These are phyloP conservation scores for Aspergillus pseudotamarii DNA, from an alignment of 2,329 filamentous ascomycete genomes.

Conservation along the genomic window DNA sequence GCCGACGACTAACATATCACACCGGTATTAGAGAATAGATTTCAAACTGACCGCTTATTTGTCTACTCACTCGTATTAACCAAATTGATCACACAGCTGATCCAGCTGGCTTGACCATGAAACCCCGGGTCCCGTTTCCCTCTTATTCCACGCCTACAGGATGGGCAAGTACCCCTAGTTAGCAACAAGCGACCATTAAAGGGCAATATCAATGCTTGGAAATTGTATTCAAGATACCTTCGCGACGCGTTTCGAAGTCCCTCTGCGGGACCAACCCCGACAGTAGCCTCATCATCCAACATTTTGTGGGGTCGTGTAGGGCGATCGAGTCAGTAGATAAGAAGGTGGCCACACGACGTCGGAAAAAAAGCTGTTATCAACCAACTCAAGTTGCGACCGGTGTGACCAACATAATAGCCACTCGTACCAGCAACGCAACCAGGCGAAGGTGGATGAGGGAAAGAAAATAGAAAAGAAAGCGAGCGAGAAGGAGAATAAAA, in stretches of 20 bases:
- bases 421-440: slow-evolving; percentile 26
- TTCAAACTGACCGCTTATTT: background rate
- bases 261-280: slow-evolving; percentile 30
- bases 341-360: slow-evolving; percentile 21
- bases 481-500: slow-evolving; percentile 13
- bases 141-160: slow-evolving; percentile 40
- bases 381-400: slow-evolving; percentile 15
- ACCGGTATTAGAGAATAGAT: slow-evolving; percentile 16
- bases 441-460: slow-evolving; percentile 8
- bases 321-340: slow-evolving; percentile 19
- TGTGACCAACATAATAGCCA: slow-evolving; percentile 31
- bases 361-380: slow-evolving; percentile 12
- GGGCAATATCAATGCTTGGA: background rate
- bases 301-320: slow-evolving; percentile 19
- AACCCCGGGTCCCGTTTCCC: slow-evolving; percentile 71
- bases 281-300: slow-evolving; percentile 38
- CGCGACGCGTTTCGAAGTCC: slow-evolving; percentile 28
- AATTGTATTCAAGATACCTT: slow-evolving; percentile 27
- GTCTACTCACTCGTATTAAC: slow-evolving; percentile 81
- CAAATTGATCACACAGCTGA: slow-evolving; percentile 91
- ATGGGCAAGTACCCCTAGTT: slow-evolving; percentile 2
- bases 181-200: slow-evolving; percentile 8
- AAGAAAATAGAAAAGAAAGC: slow-evolving; percentile 8
- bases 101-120: slow-evolving; percentile 78
- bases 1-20: slow-evolving; percentile 70